These are phyloP conservation scores for Ottelia alismoides DNA, from an alignment of 106 monocot genomes.

Conservation along the genomic window DNA sequence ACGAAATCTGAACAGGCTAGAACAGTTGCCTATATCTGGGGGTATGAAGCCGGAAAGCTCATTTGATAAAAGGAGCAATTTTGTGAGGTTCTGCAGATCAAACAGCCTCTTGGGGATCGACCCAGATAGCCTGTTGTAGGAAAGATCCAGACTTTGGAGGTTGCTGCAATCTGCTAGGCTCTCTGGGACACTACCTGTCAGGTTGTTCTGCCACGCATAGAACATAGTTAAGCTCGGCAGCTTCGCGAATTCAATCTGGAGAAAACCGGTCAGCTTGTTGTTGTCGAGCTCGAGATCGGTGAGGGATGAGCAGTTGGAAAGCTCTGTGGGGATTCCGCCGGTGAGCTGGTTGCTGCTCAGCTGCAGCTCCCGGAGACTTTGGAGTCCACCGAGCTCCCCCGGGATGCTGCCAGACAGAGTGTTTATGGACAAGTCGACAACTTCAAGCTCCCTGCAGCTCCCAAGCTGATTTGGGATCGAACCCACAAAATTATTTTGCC, in stretches of 20 bases:
- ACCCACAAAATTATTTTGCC: slow-evolving; percentile 80
- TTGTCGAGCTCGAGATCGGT: slow-evolving; percentile 81
- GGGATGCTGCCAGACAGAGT: slow-evolving; percentile 60
- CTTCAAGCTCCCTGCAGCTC: slow-evolving; percentile 30
- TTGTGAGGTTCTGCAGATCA: slow-evolving; percentile 62
- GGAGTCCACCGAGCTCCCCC: slow-evolving; percentile 32
- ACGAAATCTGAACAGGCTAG: slow-evolving; percentile 58
- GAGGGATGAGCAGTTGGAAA: slow-evolving; percentile 54
- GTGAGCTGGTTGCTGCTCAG: slow-evolving; percentile 69
- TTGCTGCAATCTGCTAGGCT: slow-evolving; percentile 39
- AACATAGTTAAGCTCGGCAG: slow-evolving; percentile 54
- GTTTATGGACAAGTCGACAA: slow-evolving; percentile 78
- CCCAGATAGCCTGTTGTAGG: slow-evolving; percentile 74
- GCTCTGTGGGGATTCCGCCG: slow-evolving; percentile 42
- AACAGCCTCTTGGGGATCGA: slow-evolving; percentile 57
- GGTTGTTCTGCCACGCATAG: slow-evolving; percentile 83
- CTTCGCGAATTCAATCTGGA: slow-evolving; percentile 44
- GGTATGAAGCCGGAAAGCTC: slow-evolving; percentile 75
- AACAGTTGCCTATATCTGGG: slow-evolving; percentile 68
- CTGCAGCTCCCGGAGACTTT: slow-evolving; percentile 59
- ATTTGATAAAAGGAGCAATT: slow-evolving; percentile 68
- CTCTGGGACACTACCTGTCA: slow-evolving; percentile 62
- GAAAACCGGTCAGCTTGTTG: slow-evolving; percentile 71
- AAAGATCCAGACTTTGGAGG: slow-evolving; percentile 78
- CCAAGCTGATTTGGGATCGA: slow-evolving; percentile 67